phyloP scores from a whole-genome alignment of 208 protist species.

The Leishmania tropica region DNA sequence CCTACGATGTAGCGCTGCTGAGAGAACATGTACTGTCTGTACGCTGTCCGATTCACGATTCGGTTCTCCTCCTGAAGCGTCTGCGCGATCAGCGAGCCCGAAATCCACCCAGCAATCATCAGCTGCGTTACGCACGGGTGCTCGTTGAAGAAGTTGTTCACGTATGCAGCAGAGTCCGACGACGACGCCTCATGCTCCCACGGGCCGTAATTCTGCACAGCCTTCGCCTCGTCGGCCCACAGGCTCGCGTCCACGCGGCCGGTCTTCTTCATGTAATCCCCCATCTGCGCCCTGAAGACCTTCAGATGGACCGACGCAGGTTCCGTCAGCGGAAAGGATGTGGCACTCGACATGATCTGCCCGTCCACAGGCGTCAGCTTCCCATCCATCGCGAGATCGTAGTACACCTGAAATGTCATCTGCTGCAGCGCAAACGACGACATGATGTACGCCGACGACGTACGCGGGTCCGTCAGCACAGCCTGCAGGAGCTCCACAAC shows the following conservation, averaged over 20 bases:
- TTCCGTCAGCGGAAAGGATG: conserved; percentile 34
- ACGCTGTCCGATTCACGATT: conserved; percentile 15
- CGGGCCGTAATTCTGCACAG: background rate
- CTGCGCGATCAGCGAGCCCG: conserved; percentile 28
- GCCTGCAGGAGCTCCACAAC: no score
- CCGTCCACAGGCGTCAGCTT: no score
- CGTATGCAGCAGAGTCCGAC: no score
- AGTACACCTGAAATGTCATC: no score
- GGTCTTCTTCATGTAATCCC: conserved; percentile 32
- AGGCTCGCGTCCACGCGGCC: background rate
- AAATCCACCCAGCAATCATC: conserved; percentile 52
- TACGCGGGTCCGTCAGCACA: no score
- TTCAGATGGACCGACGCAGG: conserved; percentile 29
- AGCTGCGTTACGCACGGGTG: conserved; percentile 21
- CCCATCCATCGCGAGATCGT: no score
- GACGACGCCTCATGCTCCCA: background rate
- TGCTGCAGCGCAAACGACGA: no score
- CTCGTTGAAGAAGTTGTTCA: no score
- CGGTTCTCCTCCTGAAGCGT: conserved; percentile 16
- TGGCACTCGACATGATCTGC: no score
- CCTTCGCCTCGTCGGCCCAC: background rate
- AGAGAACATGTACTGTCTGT: conserved; percentile 30
- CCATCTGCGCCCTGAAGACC: conserved; percentile 43
- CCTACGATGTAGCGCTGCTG: conserved; percentile 63
- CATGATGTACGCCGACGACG: no score